Evolutionary conservation across 1,284 basidiomycete species (phyloP), one percentile per base, ranked within the genome.

Genomic region (Cryptococcus depauperatus): DNA sequence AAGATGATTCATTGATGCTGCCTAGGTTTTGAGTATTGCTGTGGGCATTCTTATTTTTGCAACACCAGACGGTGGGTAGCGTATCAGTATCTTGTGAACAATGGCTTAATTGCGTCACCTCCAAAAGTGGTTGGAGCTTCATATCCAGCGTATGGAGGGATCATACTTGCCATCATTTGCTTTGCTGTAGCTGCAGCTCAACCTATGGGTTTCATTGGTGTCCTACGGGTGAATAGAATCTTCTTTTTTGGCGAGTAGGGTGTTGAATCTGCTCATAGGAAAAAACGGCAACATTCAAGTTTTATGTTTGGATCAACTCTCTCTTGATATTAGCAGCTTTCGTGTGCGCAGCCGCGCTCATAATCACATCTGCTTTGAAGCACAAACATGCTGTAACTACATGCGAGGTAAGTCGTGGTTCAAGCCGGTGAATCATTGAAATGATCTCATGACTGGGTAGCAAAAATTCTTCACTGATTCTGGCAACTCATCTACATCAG

Each of bases 61-160:
- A 2, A 88, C 90, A 2, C 85, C 88, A 3, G 48, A 52, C 35
- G 60, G 66, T 66, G 28, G 44, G 62, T 53, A 10, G 19, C 21
- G 30, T n/a, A n/a, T 18, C 14, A 10, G 4, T 14, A 23, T 18
- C 21, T 23, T 28, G 21, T 26, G 10, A 16, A 10, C 21, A 22
- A 19, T 27, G 37, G 9, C 7, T 5, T 29, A 13, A 22, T 16
- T 25, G 23, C 21, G 28, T 16, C 1, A 18, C 18, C 5, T 28
- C n/a, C 10, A n/a, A 21, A 44, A 91, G 89, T 92, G 60, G 85
- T 91, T 34, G 89, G 88, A 25, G 84, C 84, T 37, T 79, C 79
- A 10, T 82, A 84, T 2, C 85, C 87, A 1, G 77, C 77, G 1
- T 83, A 82, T 58, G 81, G 83, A 0, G 75, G 79, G n/a, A 79